Base-by-base conservation (phyloP, 768 basidiomycete genomes). In the Tylopilus felleus region DNA sequence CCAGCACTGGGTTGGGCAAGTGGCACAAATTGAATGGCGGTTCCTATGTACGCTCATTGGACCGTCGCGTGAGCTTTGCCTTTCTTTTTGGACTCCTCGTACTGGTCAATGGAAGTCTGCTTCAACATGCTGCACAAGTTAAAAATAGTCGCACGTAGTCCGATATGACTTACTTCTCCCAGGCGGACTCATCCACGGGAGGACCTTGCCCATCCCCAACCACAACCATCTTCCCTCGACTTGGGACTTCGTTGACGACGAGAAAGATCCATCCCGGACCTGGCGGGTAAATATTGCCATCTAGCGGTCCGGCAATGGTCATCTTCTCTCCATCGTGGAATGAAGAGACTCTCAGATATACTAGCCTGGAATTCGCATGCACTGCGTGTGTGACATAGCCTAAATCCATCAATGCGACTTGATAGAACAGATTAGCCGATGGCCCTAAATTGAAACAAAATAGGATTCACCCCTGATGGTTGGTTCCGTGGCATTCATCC, bases 381-480 rank as follows among this genome's bases (percentile, higher is more conserved):
- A 84, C 79, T 16, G 83, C 81, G 62, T 91, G 90, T 4, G 90
- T 91, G 43, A 90, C 80, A 63, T 76, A 90, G n/a, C 88, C 90
- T 16, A 90, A 73, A 67, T 93, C 90, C 85, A 93, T 88, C 31
- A 91, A 69, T 2, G 76, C 80, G 22, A 90, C 90, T 90, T 53
- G 6, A 51, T 28, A 33, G 13, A 12, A 60, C 12, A 50, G 4
- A 31, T 71, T 29, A 60, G 51, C 8, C 5, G 5, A 39, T 45
- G 35, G 19, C 28, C 14, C 27, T 19, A 27, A 28, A n/a, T 22
- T 38, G 8, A 23, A 36, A 46, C 16, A 23, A 40, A 45, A n/a
- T 10, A 46, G 38, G 12, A 56, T 67, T 51, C 62, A 77, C 89
- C 81, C 71, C 79, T 77, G 53, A 90, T 74, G 64, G 67, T 71